phyloP scores from a whole-genome alignment of 108 stramenopile species.

The Nitzschia palea region DNA sequence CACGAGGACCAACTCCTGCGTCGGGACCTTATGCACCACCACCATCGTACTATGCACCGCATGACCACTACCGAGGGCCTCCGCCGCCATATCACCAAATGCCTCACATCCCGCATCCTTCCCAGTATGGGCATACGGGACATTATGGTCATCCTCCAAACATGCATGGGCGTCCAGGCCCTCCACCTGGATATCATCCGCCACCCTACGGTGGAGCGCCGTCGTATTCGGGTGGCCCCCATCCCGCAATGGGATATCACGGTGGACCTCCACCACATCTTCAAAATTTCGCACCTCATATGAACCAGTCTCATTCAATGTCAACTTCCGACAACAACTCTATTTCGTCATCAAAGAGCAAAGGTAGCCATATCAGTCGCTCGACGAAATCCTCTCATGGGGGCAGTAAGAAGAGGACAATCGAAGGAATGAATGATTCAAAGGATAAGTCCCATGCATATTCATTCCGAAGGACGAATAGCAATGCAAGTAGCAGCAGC shows the following conservation, averaged over 20 bases:
- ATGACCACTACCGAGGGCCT: constrained; percentile 32
- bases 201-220: constrained; percentile 19
- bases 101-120: constrained; percentile 33
- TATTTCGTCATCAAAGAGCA: constrained; percentile 28
- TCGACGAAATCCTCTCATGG: constrained; percentile 35
- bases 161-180: constrained; percentile 34
- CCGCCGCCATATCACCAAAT: constrained; percentile 39
- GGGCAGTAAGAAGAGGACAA: constrained; percentile 50
- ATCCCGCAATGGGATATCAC: constrained; percentile 31
- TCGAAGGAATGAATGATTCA: constrained; percentile 45
- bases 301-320: constrained; percentile 11
- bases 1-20: constrained; percentile 28
- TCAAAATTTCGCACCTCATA: neutral
- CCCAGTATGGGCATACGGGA: constrained; percentile 18
- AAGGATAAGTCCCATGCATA: constrained; percentile 32
- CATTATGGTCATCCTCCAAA: constrained; percentile 31
- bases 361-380: constrained; percentile 21
- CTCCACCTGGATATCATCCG: constrained; percentile 34
- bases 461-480: constrained; percentile 54
- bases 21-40: constrained; percentile 13
- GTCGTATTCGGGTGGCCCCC: constrained; percentile 17
- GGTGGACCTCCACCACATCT: constrained; percentile 16
- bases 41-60: constrained; percentile 27
- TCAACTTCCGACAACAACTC: constrained; percentile 29
- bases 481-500: constrained; percentile 41